Conservation (phyloP, 2,329 filamentous ascomycete species). For the Hymenoscyphus scutula region DNA sequence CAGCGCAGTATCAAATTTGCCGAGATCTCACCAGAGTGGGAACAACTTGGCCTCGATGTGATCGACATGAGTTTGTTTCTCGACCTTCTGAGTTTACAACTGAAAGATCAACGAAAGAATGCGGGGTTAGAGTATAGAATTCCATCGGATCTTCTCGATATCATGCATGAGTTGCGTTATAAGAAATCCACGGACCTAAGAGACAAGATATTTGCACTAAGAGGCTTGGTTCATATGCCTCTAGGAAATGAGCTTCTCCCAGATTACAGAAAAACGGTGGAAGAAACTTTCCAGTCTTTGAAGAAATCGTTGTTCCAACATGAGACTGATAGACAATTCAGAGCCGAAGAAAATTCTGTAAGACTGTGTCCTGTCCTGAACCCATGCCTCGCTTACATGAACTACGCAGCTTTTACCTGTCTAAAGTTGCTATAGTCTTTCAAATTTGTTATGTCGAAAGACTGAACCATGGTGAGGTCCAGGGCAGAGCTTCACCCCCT, state of each 20-base stretch:
- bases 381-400: background rate
- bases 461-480: background rate
- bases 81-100: background rate
- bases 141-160: background rate
- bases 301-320: background rate
- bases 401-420: background rate
- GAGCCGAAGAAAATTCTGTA: background rate
- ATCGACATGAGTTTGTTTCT: background rate
- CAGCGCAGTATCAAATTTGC: background rate
- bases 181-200: background rate
- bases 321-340: background rate
- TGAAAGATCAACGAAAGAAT: background rate
- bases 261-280: background rate
- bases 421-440: background rate
- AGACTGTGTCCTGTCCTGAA: background rate
- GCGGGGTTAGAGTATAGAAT: background rate
- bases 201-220: background rate
- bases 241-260: background rate
- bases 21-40: background rate
- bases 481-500: background rate
- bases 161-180: background rate
- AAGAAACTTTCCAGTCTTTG: background rate
- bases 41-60: background rate
- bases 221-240: background rate
- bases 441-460: background rate